phyloP scores from a whole-genome alignment of 352 stramenopile species.

The Pythium plurisporium region DNA sequence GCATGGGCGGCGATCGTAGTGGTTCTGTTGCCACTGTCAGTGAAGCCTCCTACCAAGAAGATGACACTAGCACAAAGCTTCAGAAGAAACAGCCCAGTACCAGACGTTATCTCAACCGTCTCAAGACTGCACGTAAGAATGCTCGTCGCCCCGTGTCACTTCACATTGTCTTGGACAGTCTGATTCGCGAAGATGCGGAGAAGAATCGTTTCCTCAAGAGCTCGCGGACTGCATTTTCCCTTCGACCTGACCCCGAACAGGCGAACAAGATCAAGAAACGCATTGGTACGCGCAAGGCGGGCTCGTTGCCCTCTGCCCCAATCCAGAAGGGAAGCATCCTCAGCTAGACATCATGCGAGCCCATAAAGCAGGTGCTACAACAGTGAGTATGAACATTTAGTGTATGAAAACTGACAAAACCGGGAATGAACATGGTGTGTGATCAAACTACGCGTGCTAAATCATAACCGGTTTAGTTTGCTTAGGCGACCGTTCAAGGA shows the following conservation, averaged over 20 bases:
- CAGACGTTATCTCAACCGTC: conserved; percentile 65
- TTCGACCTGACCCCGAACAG: conserved; percentile 69
- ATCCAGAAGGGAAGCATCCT: conserved; percentile 73
- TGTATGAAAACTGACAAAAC: conserved; percentile 10
- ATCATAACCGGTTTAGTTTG: not conserved
- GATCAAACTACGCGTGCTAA: too few relatives aligned
- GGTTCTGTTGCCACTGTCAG: conserved; percentile 7
- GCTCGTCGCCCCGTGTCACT: conserved; percentile 60
- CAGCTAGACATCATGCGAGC: conserved; percentile 3
- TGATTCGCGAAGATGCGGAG: conserved; percentile 73
- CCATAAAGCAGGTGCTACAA: not conserved
- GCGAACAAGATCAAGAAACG: conserved; percentile 77
- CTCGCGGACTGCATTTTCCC: conserved; percentile 65
- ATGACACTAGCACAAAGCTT: conserved; percentile 27
- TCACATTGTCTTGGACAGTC: conserved; percentile 74
- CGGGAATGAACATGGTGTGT: not conserved
- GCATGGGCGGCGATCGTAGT: conserved; percentile 12
- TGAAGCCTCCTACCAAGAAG: conserved; percentile 17
- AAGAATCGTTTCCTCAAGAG: conserved; percentile 85
- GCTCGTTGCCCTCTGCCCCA: conserved; percentile 47
- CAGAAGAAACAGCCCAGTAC: conserved; percentile 80
- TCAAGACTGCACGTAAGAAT: conserved; percentile 68
- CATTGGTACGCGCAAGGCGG: conserved; percentile 56
- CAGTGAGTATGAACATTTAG: conserved; percentile 4
- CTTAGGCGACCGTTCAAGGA: not conserved